Evolutionary conservation across 2,329 filamentous ascomycete genomes (phyloP).

Genomic region (Aureobasidium musti): DNA sequence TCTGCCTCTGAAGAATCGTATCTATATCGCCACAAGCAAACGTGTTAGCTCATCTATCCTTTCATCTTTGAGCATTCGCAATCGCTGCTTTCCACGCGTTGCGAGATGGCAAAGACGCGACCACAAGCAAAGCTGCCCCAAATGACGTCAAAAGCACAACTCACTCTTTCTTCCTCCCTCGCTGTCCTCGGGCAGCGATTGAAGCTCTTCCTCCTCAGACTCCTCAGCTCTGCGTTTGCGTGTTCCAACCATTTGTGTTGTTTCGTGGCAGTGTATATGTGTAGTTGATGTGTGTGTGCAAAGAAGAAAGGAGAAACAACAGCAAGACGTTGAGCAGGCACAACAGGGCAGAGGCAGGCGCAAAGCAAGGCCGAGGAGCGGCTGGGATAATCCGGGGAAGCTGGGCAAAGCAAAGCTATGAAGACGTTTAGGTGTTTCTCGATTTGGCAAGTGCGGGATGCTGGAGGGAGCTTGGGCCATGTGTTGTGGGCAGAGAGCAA

Average conservation of each 20-base stretch:
- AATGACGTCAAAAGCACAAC: constrained; percentile 32
- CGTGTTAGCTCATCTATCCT: background rate
- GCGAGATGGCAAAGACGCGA: background rate
- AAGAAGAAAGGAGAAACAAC: background rate
- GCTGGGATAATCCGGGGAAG: constrained; percentile 17
- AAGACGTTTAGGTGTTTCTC: background rate
- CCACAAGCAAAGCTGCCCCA: background rate
- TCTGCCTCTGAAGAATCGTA: constrained; percentile 32
- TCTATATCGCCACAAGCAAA: too few relatives aligned
- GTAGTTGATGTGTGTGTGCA: background rate
- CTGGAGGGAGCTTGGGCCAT: constrained; percentile 8
- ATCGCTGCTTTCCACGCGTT: background rate
- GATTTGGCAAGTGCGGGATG: constrained; percentile 5
- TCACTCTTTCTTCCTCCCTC: constrained; percentile 49
- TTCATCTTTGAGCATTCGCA: background rate
- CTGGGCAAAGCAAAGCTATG: too few relatives aligned
- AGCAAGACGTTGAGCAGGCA: background rate
- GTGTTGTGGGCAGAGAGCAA: background rate
- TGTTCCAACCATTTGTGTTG: constrained; percentile 38
- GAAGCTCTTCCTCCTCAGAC: constrained; percentile 48
- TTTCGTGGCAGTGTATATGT: background rate
- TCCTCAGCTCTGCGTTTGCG: constrained; percentile 50
- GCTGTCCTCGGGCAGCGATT: constrained; percentile 48
- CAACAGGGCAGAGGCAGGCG: constrained; percentile 1
- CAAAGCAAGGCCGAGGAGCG: background rate